Percentiles rank a stretch among this genome's conserved stretches.
Conservation (phyloP, 352 stramenopile genomes). For the Globisporangium rhizosaccharum region DNA sequence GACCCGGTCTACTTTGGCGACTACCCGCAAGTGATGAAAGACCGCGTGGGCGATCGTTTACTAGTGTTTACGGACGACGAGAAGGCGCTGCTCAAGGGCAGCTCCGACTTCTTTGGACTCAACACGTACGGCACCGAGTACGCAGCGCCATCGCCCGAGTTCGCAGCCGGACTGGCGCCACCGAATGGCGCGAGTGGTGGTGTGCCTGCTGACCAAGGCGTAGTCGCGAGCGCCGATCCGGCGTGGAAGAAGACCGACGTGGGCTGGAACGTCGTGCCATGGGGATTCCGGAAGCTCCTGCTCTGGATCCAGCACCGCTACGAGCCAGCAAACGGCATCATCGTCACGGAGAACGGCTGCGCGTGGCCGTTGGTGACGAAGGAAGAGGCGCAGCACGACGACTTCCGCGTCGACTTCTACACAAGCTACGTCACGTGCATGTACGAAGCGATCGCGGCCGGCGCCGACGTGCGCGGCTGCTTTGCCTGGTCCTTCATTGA, state of each 20-base stretch:
- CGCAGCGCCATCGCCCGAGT: conserved; percentile 32
- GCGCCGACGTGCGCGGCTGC: conserved; percentile 75
- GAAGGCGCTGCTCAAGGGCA: conserved; percentile 71
- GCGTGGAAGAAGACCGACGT: conserved; percentile 77
- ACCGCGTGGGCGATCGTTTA: conserved; percentile 71
- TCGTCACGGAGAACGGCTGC: conserved; percentile 92
- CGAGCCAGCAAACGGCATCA: conserved; percentile 59
- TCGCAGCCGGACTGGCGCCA: conserved; percentile 12
- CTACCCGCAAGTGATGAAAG: conserved; percentile 90
- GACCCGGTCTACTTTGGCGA: conserved; percentile 91
- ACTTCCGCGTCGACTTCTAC: conserved; percentile 77
- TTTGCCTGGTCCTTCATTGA: conserved; percentile 91
- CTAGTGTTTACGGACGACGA: conserved; percentile 87
- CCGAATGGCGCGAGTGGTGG: conserved; percentile 16
- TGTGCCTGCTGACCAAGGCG: conserved; percentile 29
- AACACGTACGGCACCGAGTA: conserved; percentile 90
- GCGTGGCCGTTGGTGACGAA: conserved; percentile 53
- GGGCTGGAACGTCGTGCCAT: conserved; percentile 69
- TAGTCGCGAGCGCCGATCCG: conserved; percentile 25
- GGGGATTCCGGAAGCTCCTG: conserved; percentile 87
- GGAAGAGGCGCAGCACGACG: conserved; percentile 66
- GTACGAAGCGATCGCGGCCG: conserved; percentile 29
- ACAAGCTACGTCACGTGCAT: conserved; percentile 78
- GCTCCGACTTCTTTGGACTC: conserved; percentile 91
- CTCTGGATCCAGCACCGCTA: conserved; percentile 88